Evolutionary conservation across 192 early-diverging fungal genomes (phyloP).

Genomic region (Umbelopsis isabellina): DNA sequence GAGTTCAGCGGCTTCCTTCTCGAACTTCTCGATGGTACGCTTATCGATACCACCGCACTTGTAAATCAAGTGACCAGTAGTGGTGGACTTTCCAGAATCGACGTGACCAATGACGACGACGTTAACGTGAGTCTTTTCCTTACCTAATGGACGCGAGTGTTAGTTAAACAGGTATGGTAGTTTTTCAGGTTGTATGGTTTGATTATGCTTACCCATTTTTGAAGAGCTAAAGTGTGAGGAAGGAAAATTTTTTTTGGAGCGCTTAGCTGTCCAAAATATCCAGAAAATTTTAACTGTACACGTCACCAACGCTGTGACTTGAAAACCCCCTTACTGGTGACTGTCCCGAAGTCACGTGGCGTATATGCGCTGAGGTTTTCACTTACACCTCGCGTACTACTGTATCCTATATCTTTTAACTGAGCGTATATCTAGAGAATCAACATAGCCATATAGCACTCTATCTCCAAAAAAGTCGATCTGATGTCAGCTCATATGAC

Average conservation of each 20-base stretch:
- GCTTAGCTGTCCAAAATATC: no score
- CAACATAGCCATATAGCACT: no score
- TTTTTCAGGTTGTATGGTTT: neutral
- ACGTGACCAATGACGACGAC: conserved; percentile 98
- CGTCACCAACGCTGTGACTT: neutral
- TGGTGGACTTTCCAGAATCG: conserved; percentile 99
- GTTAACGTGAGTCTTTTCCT: conserved; percentile 91
- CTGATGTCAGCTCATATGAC: no score
- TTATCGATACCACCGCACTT: conserved; percentile 99
- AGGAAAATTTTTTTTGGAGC: neutral
- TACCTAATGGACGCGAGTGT: conserved; percentile 32
- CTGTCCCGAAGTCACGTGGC: no score
- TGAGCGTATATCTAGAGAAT: no score
- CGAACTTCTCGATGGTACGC: conserved; percentile 99
- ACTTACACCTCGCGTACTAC: no score
- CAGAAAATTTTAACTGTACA: neutral
- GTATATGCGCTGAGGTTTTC: no score
- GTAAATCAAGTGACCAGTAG: conserved; percentile 99
- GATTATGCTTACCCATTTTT: neutral
- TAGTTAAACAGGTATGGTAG: neutral
- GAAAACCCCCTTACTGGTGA: neutral
- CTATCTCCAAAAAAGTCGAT: no score
- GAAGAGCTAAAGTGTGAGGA: conserved; percentile 20
- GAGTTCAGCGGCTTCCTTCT: conserved; percentile 97
- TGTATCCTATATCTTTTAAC: no score